Evolutionary conservation across 257 asterid genomes (phyloP).

Genomic region (Dorcoceras hygrometricum): DNA sequence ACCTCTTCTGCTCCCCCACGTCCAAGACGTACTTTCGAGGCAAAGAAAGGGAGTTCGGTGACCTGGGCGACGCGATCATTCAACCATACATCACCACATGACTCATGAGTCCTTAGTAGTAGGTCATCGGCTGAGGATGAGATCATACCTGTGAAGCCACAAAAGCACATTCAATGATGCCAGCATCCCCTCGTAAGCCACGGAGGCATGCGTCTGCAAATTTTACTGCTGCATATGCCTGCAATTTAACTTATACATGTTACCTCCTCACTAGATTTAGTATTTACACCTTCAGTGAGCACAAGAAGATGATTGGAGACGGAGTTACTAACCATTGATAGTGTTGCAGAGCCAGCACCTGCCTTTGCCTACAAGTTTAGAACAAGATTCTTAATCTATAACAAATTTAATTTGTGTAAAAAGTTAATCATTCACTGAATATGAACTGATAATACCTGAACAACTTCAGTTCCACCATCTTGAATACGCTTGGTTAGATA

Average conservation of each 20-base stretch:
- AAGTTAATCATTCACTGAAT: not conserved
- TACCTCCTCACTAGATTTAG: constrained; percentile 5
- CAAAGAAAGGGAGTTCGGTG: constrained; percentile 80
- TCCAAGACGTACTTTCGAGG: constrained; percentile 67
- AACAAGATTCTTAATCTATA: not conserved
- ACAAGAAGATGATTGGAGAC: no score
- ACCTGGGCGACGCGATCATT: constrained; percentile 47
- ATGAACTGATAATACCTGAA: constrained; percentile 43
- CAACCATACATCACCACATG: not conserved
- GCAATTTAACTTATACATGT: constrained; percentile 17
- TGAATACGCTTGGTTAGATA: constrained; percentile 85
- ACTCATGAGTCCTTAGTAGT: not conserved
- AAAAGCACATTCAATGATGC: constrained; percentile 70
- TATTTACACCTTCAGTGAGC: not conserved
- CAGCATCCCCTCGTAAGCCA: constrained; percentile 80
- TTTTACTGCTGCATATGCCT: constrained; percentile 94
- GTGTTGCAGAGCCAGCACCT: constrained; percentile 89
- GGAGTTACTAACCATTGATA: constrained; percentile 61
- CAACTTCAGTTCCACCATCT: constrained; percentile 94
- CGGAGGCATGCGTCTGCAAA: constrained; percentile 87
- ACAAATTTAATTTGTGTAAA: not conserved
- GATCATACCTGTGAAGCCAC: constrained; percentile 66
- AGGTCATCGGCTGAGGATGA: not conserved
- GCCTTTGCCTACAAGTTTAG: constrained; percentile 71
- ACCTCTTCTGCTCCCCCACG: constrained; percentile 86